A percentile compares a stretch with the other conserved stretches of the same genome.
Conservation (phyloP, 768 basidiomycete genomes). For the Tylopilus cervinicoccineus region DNA sequence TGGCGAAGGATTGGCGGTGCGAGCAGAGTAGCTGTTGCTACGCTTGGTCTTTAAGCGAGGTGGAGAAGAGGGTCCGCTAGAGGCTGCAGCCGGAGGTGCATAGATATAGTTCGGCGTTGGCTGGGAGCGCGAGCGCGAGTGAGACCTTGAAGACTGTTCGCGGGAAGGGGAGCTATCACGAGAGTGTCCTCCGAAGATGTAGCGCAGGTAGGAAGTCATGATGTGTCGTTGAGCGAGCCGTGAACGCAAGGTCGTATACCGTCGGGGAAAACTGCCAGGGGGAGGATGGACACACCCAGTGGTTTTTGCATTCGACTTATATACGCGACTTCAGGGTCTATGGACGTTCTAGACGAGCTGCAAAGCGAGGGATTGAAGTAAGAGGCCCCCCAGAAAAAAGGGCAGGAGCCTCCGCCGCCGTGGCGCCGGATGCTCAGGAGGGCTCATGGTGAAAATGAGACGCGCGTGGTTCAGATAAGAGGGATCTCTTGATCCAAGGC, state of each 20-base stretch:
- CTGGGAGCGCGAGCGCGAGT: constrained; percentile 40
- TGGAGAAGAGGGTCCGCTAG: constrained; percentile 34
- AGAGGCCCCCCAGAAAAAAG: constrained; percentile 31
- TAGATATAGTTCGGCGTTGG: constrained; percentile 42
- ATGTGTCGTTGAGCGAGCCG: constrained; percentile 16
- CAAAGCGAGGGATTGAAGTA: constrained; percentile 31
- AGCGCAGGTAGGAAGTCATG: constrained; percentile 53
- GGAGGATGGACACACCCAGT: constrained; percentile 5
- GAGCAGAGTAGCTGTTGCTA: constrained; percentile 38
- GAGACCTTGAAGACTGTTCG: constrained; percentile 35
- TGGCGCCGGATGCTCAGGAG: constrained; percentile 16
- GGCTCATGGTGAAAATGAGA: constrained; percentile 18
- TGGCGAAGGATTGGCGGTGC: constrained; percentile 37
- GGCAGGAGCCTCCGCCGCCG: constrained; percentile 13
- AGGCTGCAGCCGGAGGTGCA: constrained; percentile 26
- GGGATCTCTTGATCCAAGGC: constrained; percentile 8
- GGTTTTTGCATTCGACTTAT: constrained; percentile 17
- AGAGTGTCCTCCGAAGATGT: constrained; percentile 37
- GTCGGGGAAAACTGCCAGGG: constrained; percentile 10
- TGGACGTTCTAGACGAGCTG: constrained; percentile 22
- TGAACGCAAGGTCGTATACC: constrained; percentile 16
- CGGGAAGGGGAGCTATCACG: constrained; percentile 25
- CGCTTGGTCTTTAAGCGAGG: constrained; percentile 36
- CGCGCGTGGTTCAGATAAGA: constrained; percentile 14
- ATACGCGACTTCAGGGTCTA: constrained; percentile 27